Evolutionary conservation across 345 rosid species (phyloP).

Genomic region (Acer saccharum): DNA sequence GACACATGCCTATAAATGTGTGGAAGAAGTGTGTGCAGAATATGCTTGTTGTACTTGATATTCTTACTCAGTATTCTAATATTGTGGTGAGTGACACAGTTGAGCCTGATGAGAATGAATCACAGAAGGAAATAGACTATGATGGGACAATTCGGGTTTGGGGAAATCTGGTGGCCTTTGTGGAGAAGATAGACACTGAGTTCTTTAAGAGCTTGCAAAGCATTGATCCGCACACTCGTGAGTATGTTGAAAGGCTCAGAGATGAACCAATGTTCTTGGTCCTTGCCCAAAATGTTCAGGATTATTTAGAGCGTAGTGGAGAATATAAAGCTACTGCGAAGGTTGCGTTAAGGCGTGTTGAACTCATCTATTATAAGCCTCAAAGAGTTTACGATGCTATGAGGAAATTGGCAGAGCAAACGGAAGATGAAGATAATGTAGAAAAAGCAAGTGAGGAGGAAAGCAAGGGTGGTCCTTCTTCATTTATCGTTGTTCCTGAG

Average conservation of each 20-base stretch:
- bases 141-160: slow-evolving; percentile 72
- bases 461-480: slow-evolving; percentile 61
- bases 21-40: slow-evolving; percentile 93
- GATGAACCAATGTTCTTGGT: slow-evolving; percentile 86
- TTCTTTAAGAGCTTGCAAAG: slow-evolving; percentile 95
- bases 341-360: slow-evolving; percentile 80
- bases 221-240: slow-evolving; percentile 94
- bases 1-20: slow-evolving; percentile 94
- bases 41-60: slow-evolving; percentile 78
- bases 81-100: slow-evolving; percentile 73
- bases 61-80: slow-evolving; percentile 70
- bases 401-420: slow-evolving; percentile 83
- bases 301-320: slow-evolving; percentile 64
- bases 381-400: slow-evolving; percentile 95
- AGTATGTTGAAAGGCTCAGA: slow-evolving; percentile 80
- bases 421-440: slow-evolving; percentile 50
- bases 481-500: slow-evolving; percentile 81
- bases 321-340: slow-evolving; percentile 82
- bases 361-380: slow-evolving; percentile 87
- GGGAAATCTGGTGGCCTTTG: slow-evolving; percentile 91
- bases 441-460: slow-evolving; percentile 58
- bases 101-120: slow-evolving; percentile 91
- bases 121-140: slow-evolving; percentile 68
- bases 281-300: slow-evolving; percentile 92
- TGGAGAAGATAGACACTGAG: slow-evolving; percentile 84